phyloP scores from a whole-genome alignment of 768 basidiomycete genomes.

The Amanita inopinata region DNA sequence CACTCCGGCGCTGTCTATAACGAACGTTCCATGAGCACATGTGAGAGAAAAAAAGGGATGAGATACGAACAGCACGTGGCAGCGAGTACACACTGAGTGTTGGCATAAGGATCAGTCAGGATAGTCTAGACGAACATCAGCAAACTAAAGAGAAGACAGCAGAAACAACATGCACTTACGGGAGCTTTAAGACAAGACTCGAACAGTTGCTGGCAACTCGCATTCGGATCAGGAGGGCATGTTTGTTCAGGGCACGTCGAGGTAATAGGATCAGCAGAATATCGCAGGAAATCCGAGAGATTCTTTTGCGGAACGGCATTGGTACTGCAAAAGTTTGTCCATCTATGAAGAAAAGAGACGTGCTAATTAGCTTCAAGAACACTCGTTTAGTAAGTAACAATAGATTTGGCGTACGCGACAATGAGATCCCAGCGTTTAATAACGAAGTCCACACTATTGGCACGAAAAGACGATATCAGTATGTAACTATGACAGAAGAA shows the following conservation, averaged over 20 bases:
- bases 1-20: constrained; percentile 3
- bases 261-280: constrained; percentile 9
- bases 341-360: no score
- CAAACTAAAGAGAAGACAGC: not conserved
- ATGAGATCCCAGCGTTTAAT: constrained; percentile 8
- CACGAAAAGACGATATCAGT: not conserved
- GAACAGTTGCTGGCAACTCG: constrained; percentile 11
- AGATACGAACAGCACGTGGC: constrained; percentile 9
- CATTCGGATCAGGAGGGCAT: constrained; percentile 9
- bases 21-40: no score
- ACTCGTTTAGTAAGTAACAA: no score
- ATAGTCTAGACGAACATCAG: constrained; percentile 4
- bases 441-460: not conserved
- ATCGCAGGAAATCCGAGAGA: constrained; percentile 10
- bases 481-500: not conserved
- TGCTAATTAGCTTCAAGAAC: no score
- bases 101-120: constrained; percentile 10
- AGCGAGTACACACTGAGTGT: constrained; percentile 9
- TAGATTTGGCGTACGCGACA: constrained; percentile 3
- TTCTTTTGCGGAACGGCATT: constrained; percentile 9
- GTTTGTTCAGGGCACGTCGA: constrained; percentile 6
- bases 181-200: constrained; percentile 3
- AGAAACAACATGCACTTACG: not conserved
- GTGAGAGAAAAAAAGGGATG: not conserved
- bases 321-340: constrained; percentile 12